Evolutionary conservation across 2,329 filamentous ascomycete genomes (phyloP).

Genomic region (Pyrenochaeta sp.): DNA sequence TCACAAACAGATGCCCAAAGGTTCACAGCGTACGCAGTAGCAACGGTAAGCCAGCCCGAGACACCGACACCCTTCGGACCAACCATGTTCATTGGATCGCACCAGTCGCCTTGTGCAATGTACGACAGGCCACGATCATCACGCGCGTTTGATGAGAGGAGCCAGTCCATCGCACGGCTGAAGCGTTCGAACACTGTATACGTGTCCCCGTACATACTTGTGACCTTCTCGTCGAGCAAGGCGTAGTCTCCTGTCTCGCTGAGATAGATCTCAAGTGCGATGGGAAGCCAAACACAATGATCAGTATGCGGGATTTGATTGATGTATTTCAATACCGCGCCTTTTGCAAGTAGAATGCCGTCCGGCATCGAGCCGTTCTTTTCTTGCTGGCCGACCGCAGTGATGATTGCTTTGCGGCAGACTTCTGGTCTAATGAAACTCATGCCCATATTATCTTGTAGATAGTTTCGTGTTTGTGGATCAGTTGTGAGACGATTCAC

Average conservation of each 20-base stretch:
- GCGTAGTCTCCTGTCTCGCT: conserved; percentile 64
- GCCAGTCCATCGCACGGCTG: conserved; percentile 66
- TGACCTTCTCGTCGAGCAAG: conserved; percentile 57
- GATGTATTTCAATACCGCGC: conserved; percentile 67
- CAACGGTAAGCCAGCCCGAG: conserved; percentile 66
- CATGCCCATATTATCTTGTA: conserved; percentile 71
- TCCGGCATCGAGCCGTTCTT: conserved; percentile 66
- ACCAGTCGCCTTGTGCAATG: conserved; percentile 69
- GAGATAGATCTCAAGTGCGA: conserved; percentile 64
- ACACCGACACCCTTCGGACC: conserved; percentile 66
- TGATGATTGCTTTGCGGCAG: conserved; percentile 59
- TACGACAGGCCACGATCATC: conserved; percentile 64
- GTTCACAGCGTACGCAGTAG: conserved; percentile 62
- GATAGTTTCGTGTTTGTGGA: conserved; percentile 67
- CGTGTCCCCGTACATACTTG: conserved; percentile 54
- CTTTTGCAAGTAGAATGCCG: conserved; percentile 63
- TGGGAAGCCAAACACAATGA: conserved; percentile 67
- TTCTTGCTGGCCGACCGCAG: conserved; percentile 63
- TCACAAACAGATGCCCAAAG: conserved; percentile 64
- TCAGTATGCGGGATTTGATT: conserved; percentile 69
- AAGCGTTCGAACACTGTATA: conserved; percentile 65
- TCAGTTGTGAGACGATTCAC: conserved; percentile 67
- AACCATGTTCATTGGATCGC: conserved; percentile 71
- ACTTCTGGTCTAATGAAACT: conserved; percentile 63
- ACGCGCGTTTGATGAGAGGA: conserved; percentile 55